phyloP scores from a whole-genome alignment of 2,329 filamentous ascomycete species.

The Chrysoporthe cubensis region DNA sequence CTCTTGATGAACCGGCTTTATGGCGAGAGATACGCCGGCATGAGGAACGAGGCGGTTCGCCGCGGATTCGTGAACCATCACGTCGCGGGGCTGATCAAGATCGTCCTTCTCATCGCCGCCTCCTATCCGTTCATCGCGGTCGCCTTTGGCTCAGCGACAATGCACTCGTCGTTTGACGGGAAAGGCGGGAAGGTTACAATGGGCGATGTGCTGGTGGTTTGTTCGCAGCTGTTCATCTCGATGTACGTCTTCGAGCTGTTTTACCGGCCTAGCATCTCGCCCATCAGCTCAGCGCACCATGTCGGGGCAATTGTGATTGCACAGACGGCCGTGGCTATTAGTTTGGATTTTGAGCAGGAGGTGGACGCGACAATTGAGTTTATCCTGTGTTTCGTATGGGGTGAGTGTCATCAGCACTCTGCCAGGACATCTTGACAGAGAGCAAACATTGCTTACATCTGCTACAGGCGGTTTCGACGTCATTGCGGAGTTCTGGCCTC shows the following conservation, averaged over 20 bases:
- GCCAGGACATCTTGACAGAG: background rate
- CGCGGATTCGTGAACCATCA: slow-evolving; percentile 22
- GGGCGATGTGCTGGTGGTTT: slow-evolving; percentile 21
- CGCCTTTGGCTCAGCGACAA: slow-evolving; percentile 15
- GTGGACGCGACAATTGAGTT: slow-evolving; percentile 21
- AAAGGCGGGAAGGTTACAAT: slow-evolving; percentile 8
- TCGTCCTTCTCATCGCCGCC: slow-evolving; percentile 12
- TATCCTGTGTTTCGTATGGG: slow-evolving; percentile 20
- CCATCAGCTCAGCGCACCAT: slow-evolving; percentile 18
- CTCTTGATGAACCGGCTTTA: slow-evolving; percentile 13
- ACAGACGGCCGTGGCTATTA: slow-evolving; percentile 21
- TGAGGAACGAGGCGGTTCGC: slow-evolving; percentile 3
- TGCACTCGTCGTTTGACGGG: slow-evolving; percentile 7
- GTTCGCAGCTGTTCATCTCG: slow-evolving; percentile 16
- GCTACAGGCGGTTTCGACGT: slow-evolving; percentile 19
- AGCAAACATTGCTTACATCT: background rate
- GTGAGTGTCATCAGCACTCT: slow-evolving; percentile 3
- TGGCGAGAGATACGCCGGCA: slow-evolving; percentile 15
- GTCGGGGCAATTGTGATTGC: slow-evolving; percentile 19
- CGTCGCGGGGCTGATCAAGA: slow-evolving; percentile 20
- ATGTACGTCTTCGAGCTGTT: slow-evolving; percentile 23
- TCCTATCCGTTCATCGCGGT: slow-evolving; percentile 18
- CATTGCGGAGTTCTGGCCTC: slow-evolving; percentile 19
- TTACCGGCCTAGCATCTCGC: slow-evolving; percentile 20
- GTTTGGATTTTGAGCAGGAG: slow-evolving; percentile 18